These are phyloP conservation scores for Saturnispora silvae DNA, from an alignment of 805 yeast species.

Conservation along the genomic window DNA sequence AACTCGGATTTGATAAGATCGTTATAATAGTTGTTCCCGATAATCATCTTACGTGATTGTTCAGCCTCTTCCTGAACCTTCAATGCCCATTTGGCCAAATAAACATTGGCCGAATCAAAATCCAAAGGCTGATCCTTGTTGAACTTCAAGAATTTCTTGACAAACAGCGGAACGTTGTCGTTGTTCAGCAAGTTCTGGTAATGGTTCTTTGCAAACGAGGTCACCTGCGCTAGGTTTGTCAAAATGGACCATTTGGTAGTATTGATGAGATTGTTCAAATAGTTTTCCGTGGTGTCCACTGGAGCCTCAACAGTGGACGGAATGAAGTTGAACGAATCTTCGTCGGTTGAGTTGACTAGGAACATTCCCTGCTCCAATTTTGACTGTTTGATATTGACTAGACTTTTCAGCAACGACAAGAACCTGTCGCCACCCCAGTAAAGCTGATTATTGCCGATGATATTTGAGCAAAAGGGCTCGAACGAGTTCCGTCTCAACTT, in stretches of 20 bases:
- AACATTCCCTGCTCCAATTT: slow-evolving; percentile 62
- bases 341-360: slow-evolving; percentile 68
- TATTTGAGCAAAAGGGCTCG: slow-evolving; percentile 56
- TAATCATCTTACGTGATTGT: slow-evolving; percentile 39
- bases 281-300: slow-evolving; percentile 23
- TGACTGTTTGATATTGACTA: slow-evolving; percentile 57
- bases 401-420: slow-evolving; percentile 39
- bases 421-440: slow-evolving; percentile 93
- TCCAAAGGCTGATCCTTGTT: slow-evolving; percentile 64
- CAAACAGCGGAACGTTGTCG: slow-evolving; percentile 38
- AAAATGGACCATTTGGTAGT: slow-evolving; percentile 80
- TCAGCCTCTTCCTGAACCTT: slow-evolving; percentile 89
- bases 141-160: slow-evolving; percentile 59
- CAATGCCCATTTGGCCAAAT: slow-evolving; percentile 93
- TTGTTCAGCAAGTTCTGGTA: slow-evolving; percentile 40
- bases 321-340: slow-evolving; percentile 50
- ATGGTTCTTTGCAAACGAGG: slow-evolving; percentile 53
- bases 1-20: slow-evolving; percentile 48
- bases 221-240: slow-evolving; percentile 73
- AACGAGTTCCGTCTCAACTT: slow-evolving; percentile 51
- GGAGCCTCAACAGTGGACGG: slow-evolving; percentile 34
- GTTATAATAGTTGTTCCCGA: slow-evolving; percentile 50
- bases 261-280: slow-evolving; percentile 40
- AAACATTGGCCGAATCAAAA: slow-evolving; percentile 85
- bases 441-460: slow-evolving; percentile 35